Evolutionary conservation across 139 green algal genomes (phyloP).

Genomic region (Chlorella sp.): DNA sequence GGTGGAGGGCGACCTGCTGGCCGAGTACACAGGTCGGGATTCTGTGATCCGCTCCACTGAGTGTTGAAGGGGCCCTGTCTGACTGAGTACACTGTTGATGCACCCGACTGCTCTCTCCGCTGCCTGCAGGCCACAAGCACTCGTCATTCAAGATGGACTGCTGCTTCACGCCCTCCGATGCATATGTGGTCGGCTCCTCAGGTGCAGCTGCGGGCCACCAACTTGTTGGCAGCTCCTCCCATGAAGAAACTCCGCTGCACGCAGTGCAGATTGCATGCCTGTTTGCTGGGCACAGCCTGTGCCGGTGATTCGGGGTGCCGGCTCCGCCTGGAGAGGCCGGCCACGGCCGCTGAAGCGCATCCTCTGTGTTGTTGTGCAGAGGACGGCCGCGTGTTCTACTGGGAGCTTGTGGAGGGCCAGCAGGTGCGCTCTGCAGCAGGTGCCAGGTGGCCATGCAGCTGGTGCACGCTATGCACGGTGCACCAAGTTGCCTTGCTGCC

Average conservation of each 20-base stretch:
- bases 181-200: slow-evolving; percentile 75
- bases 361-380: not conserved
- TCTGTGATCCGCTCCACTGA: not conserved
- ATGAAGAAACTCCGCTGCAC: no score
- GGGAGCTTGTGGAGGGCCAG: slow-evolving; percentile 84
- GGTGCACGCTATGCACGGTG: no score
- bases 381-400: slow-evolving; percentile 83
- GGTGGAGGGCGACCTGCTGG: no score
- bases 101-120: not conserved
- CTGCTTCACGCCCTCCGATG: slow-evolving; percentile 76
- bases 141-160: slow-evolving; percentile 77
- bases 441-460: no score
- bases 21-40: no score
- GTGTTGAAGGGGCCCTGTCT: not conserved
- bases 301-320: no score
- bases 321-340: no score
- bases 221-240: no score
- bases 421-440: slow-evolving; percentile 28
- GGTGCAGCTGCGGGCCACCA: slow-evolving; percentile 48
- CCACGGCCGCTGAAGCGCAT: not conserved
- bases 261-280: no score
- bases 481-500: no score
- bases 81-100: not conserved
- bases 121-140: slow-evolving; percentile 69
- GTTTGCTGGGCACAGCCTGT: not conserved